phyloP scores from a whole-genome alignment of 495 filamentous ascomycete species.

The Aspergillus steynii region DNA sequence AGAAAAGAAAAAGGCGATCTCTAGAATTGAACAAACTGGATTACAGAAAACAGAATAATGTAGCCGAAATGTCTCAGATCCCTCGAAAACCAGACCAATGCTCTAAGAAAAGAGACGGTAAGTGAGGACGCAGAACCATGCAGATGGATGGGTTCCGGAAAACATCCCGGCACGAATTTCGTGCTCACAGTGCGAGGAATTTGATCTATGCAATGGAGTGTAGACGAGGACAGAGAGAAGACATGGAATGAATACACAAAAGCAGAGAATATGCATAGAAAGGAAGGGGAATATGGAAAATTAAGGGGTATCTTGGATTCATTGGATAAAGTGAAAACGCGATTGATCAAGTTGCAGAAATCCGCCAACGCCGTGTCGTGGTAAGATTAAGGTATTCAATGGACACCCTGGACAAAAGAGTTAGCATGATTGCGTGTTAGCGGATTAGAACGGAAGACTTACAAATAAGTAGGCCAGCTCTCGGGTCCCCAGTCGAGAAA shows the following conservation, averaged over 20 bases:
- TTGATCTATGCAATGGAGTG: neutral
- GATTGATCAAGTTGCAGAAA: constrained; percentile 1
- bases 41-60: neutral
- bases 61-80: neutral
- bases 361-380: constrained; percentile 16
- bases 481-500: constrained; percentile 58
- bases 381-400: constrained; percentile 3
- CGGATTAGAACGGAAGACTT: constrained; percentile 26
- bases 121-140: no score
- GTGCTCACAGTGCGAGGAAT: neutral
- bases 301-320: constrained; percentile 16
- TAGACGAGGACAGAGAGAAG: neutral
- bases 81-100: neutral
- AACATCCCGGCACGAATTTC: no score
- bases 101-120: no score
- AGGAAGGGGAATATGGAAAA: neutral
- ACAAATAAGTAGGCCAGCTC: constrained; percentile 78
- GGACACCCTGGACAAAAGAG: constrained; percentile 11
- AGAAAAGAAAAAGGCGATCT: neutral
- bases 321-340: neutral
- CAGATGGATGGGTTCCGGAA: no score
- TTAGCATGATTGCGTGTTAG: constrained; percentile 1
- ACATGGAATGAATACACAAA: neutral
- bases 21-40: neutral
- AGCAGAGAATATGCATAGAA: no score